Conservation (phyloP, 2,329 filamentous ascomycete genomes). For the Calonectria pteridis region DNA sequence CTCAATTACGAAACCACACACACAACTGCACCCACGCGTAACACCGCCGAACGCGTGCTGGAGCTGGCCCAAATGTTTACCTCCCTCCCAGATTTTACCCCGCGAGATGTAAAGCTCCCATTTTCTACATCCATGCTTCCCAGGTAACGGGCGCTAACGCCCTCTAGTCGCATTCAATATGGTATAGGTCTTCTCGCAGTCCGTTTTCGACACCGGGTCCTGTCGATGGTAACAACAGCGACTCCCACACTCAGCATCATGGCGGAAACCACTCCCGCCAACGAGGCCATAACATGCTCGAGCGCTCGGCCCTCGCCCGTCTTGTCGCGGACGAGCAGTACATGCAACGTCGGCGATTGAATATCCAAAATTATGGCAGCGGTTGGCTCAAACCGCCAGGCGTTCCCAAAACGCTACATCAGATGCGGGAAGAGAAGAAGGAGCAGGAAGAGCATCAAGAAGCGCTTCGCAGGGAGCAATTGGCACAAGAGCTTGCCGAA, state of each 20-base stretch:
- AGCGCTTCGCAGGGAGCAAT: conserved; percentile 76
- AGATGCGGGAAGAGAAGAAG: conserved; percentile 88
- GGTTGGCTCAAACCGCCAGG: conserved; percentile 93
- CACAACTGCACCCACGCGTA: conserved; percentile 20
- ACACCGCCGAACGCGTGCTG: conserved; percentile 31
- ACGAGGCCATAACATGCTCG: conserved; percentile 60
- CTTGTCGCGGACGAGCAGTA: conserved; percentile 82
- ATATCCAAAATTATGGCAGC: conserved; percentile 88
- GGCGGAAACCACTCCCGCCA: conserved; percentile 52
- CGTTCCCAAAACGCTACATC: conserved; percentile 88
- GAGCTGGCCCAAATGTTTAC: conserved; percentile 64
- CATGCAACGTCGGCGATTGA: conserved; percentile 80
- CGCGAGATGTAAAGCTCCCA: conserved; percentile 72
- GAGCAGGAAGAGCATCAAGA: conserved; percentile 90
- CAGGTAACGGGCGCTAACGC: conserved; percentile 23
- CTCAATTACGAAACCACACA: conserved; percentile 29
- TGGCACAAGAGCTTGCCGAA: conserved; percentile 81
- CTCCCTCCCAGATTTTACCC: conserved; percentile 75
- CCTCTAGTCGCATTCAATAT: conserved; percentile 77
- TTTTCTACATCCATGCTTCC: background rate
- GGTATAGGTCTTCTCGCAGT: conserved; percentile 76
- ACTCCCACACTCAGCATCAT: conserved; percentile 44
- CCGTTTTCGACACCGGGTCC: conserved; percentile 54
- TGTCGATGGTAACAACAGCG: conserved; percentile 48
- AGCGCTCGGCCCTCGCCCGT: conserved; percentile 74